Evolutionary conservation across 2,329 filamentous ascomycete genomes (phyloP), one percentile per base, ranked within the genome.

Genomic region (Leptographium galeiforme): DNA sequence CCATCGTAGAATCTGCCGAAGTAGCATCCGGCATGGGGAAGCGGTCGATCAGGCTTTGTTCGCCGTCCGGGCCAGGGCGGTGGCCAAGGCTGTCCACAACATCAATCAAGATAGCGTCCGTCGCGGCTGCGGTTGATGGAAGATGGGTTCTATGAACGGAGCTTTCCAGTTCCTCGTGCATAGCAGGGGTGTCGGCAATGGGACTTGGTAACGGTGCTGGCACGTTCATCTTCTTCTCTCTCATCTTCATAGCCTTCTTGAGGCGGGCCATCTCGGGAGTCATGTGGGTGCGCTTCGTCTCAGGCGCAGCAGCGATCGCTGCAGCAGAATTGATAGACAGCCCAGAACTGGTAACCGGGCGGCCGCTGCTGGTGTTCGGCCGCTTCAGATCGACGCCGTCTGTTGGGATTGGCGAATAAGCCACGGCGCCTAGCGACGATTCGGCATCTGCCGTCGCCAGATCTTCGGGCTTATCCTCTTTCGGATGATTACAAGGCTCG

Each of bases 201-300:
- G 63, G 60, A 12, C 62, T 54, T 12, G 63, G 58, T 7, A 61
- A 53, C 14, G 63, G 41, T n/a, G 64, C 57, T 41, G 64, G 63
- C 45, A 63, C 58, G 55, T 60, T 66, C 63, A 66, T 71, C 66
- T 89, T 89, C 68, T 86, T 89, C 68, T 94, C 93, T 51, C 91
- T 79, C 60, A 96, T 69, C 67, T 96, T 87, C 70, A 96, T 77
- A 8, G 93, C 93, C 70, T 94, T 96, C 87, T 95, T 90, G 57
- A 98, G 73, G 53, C 93, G 79, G 56, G 87, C 82, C 70, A 94
- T 97, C 67, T 98, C 93, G 0, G 88, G 87, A 1, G 88, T 89
- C 62, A 94, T 85, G 66, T 74, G 61, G 67, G 70, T 64, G 59
- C 72, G 64, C 61, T 72, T 62, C 63, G 63, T 57, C 51, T 63